Base-by-base conservation (phyloP, 2,329 filamentous ascomycete genomes). In the Coccinonectria pachysandricola region DNA sequence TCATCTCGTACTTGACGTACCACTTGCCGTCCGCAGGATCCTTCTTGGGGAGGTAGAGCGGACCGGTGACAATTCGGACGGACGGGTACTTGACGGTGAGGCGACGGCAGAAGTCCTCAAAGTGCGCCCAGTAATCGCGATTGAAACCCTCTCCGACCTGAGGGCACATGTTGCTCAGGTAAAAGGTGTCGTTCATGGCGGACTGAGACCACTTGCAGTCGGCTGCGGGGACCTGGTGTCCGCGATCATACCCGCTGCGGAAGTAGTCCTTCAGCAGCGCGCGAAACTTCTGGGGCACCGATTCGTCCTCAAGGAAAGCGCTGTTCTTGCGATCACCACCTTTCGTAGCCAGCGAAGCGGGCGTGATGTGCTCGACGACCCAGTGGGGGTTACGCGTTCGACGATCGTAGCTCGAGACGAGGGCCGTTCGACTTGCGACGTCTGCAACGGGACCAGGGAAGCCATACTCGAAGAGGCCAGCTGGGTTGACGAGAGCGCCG, bases 71-170 rank as follows among this genome's bases (percentile, higher is more conserved):
- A 42, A 96, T 79, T 36, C 91, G 71, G 14, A 98, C 88, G 21
- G 73, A 81, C 1, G 88, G 87, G 51, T 95, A 98, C 28, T 64
- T 69, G 23, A 65, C 60, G 1, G 87, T 88, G 39, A 98, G 65
- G 11, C 85, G 67, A 7, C 91, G 74, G 60, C 88, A 95, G 50
- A 96, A 98, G 50, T 95, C 88, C 61, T 98, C 91, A 42, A 98
- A 87, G 56, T 98, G 91, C 19, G 91, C 82, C 91, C 91, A 98
- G 71, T 98, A 98, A 62, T 98, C 91, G 26, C 91, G 73, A 62
- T 98, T 98, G 68, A 98, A 98, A 32, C 91, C 91, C 52, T 95
- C 85, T 41, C 91, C 91, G 15, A 98, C 91, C 61, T 98, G 91
- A 16, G 91, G 91, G 51, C 87, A 94, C 87, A 98, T 98, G 62